Evolutionary conservation across 2,329 filamentous ascomycete genomes (phyloP).

Genomic region (Paraconiothyrium brasiliense): DNA sequence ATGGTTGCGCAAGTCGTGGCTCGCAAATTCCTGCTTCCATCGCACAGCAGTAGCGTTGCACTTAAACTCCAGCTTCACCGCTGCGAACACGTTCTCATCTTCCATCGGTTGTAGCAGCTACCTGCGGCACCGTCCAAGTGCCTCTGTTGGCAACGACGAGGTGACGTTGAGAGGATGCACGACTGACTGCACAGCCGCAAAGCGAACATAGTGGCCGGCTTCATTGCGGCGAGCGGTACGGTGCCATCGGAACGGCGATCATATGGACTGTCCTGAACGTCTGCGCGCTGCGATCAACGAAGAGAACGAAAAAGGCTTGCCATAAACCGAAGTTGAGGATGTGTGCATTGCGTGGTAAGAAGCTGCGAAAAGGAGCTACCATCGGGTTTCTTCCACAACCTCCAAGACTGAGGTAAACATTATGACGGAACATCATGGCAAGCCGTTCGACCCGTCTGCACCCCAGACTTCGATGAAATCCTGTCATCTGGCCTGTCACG

Average conservation of each 20-base stretch:
- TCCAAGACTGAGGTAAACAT: conserved; percentile 10
- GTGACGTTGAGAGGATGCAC: conserved; percentile 1
- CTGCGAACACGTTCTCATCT: conserved; percentile 5
- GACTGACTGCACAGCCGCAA: conserved; percentile 12
- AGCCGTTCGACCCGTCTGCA: conserved; percentile 33
- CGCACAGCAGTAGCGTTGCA: conserved; percentile 12
- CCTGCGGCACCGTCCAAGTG: conserved; percentile 2
- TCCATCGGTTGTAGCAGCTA: conserved; percentile 6
- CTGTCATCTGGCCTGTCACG: conserved; percentile 13
- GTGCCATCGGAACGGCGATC: conserved; percentile 10
- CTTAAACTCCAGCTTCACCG: neutral
- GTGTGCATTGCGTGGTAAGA: neutral
- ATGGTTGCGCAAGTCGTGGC: conserved; percentile 2
- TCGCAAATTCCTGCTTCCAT: conserved; percentile 5
- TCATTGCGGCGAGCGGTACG: neutral
- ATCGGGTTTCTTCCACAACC: neutral
- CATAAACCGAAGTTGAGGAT: neutral
- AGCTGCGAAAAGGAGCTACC: neutral
- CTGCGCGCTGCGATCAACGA: neutral
- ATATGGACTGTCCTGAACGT: neutral
- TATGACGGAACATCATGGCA: conserved; percentile 8
- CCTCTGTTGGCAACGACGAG: conserved; percentile 7
- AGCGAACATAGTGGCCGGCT: neutral
- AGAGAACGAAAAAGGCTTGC: neutral
- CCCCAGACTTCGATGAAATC: conserved; percentile 16